Conservation (phyloP, 1,284 basidiomycete genomes). For the Pascua guehoae region DNA sequence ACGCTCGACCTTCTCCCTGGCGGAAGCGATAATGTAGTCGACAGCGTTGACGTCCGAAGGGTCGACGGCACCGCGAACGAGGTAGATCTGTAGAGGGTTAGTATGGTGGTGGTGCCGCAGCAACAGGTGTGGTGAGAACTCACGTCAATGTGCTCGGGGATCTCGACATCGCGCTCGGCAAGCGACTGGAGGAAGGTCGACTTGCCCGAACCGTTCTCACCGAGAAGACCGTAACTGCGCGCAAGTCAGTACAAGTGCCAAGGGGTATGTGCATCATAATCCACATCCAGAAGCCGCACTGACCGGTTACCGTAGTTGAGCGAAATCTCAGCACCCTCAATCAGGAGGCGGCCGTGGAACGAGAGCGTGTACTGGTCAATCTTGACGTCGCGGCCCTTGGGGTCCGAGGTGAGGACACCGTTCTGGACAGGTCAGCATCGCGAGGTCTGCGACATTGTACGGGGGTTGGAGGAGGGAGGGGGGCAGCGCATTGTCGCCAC, state of each 20-base stretch:
- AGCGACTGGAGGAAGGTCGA: conserved; percentile 59
- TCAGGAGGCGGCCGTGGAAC: conserved; percentile 91
- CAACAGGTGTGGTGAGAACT: conserved; percentile 13
- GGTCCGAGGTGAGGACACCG: conserved; percentile 89
- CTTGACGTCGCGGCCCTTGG: conserved; percentile 92
- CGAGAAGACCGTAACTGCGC: conserved; percentile 75
- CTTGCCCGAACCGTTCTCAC: conserved; percentile 97
- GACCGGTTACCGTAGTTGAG: conserved; percentile 93
- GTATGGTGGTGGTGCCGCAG: neutral
- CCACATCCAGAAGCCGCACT: conserved; percentile 15
- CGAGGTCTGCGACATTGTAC: too few species aligned
- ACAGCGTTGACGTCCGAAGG: conserved; percentile 93
- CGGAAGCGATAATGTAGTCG: conserved; percentile 92
- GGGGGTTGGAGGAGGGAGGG: neutral
- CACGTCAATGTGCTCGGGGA: conserved; percentile 87
- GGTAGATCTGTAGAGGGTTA: conserved; percentile 65
- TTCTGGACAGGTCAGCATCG: conserved; percentile 43
- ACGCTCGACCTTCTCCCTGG: conserved; percentile 90
- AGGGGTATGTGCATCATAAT: neutral
- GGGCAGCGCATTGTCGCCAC: neutral
- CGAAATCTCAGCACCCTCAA: conserved; percentile 84
- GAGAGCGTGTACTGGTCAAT: conserved; percentile 94
- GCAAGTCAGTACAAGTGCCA: neutral
- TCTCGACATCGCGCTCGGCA: conserved; percentile 88
- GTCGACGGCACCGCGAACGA: conserved; percentile 92